These are phyloP conservation scores for Phytopythium boreale DNA, from an alignment of 352 stramenopile genomes.

Conservation along the genomic window DNA sequence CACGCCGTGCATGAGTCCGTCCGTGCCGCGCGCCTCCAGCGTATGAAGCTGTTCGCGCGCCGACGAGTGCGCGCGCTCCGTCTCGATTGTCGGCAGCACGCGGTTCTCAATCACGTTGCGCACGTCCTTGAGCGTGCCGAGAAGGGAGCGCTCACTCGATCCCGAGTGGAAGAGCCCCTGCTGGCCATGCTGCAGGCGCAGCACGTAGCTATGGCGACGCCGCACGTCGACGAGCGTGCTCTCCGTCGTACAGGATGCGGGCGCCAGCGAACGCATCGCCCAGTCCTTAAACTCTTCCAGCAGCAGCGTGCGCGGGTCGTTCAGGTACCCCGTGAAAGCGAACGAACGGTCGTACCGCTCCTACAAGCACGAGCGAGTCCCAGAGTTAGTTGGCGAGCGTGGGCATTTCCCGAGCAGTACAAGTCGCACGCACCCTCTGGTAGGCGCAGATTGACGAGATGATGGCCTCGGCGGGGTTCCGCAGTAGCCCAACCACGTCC, in stretches of 20 bases:
- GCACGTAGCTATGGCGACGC: slow-evolving; percentile 69
- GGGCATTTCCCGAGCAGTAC: background rate
- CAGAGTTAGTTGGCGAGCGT: slow-evolving; percentile 4
- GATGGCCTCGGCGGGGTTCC: slow-evolving; percentile 79
- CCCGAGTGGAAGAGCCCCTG: slow-evolving; percentile 80
- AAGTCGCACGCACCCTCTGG: slow-evolving; percentile 34
- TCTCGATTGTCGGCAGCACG: slow-evolving; percentile 77
- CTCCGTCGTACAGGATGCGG: slow-evolving; percentile 74
- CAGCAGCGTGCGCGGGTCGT: slow-evolving; percentile 77
- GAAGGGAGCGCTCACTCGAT: slow-evolving; percentile 65
- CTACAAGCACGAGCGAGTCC: slow-evolving; percentile 9
- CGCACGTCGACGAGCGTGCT: slow-evolving; percentile 74
- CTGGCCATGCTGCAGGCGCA: slow-evolving; percentile 76
- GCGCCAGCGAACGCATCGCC: slow-evolving; percentile 75
- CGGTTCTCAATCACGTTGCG: slow-evolving; percentile 75
- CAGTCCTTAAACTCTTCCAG: slow-evolving; percentile 87
- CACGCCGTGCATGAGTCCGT: slow-evolving; percentile 83
- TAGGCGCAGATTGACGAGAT: slow-evolving; percentile 87
- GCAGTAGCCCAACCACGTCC: slow-evolving; percentile 73
- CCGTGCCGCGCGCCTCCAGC: slow-evolving; percentile 68
- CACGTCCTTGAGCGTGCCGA: slow-evolving; percentile 82
- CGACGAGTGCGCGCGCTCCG: slow-evolving; percentile 76
- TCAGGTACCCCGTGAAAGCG: slow-evolving; percentile 75
- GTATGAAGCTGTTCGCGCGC: slow-evolving; percentile 79
- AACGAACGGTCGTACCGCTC: slow-evolving; percentile 77